Conservation (phyloP, 2,329 filamentous ascomycete genomes). For the Dactylellina parvicollis region DNA sequence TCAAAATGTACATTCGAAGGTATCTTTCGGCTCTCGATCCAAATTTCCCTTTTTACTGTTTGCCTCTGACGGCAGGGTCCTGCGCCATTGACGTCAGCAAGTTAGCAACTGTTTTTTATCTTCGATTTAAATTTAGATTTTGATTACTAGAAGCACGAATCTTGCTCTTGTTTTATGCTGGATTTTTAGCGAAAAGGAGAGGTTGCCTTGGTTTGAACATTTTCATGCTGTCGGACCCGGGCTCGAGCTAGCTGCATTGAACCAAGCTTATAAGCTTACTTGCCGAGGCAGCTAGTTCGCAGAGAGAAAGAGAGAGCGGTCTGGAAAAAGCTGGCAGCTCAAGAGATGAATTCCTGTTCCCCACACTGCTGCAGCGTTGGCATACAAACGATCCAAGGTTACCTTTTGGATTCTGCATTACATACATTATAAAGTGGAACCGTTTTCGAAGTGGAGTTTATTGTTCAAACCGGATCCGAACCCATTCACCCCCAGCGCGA, state of each 20-base stretch:
- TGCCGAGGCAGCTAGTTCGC: background rate
- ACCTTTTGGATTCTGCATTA: no score
- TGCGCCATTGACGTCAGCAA: conserved; percentile 23
- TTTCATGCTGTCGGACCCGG: background rate
- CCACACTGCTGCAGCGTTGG: no score
- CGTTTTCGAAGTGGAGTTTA: background rate
- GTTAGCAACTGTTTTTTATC: background rate
- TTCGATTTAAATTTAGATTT: background rate
- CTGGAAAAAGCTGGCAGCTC: no score
- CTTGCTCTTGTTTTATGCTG: no score
- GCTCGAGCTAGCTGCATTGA: background rate
- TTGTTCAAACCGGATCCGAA: background rate
- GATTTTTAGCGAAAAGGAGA: no score
- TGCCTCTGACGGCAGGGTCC: background rate
- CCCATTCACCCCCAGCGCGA: no score
- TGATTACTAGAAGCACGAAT: conserved; percentile 10
- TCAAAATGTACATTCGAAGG: background rate
- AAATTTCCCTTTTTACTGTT: conserved; percentile 4
- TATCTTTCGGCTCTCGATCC: background rate
- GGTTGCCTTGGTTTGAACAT: background rate
- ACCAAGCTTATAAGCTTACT: background rate
- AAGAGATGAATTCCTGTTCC: no score
- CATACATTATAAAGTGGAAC: background rate
- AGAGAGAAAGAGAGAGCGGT: no score
- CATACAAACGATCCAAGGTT: no score